Conservation (phyloP, 305 asterid species). For the Nicotiana rustica region DNA sequence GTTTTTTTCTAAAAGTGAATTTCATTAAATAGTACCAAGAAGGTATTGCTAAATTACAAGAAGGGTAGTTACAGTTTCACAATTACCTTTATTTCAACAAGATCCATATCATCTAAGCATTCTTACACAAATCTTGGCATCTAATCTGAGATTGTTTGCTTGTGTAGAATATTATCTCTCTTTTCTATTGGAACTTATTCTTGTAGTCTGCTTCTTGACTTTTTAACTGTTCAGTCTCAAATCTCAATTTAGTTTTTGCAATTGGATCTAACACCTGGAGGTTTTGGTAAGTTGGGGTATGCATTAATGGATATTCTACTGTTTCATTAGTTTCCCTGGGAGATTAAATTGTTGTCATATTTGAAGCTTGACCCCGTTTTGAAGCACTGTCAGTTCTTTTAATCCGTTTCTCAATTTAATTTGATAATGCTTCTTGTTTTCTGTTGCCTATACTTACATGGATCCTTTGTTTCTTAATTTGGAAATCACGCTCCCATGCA, state of each 20-base stretch:
- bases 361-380: not conserved
- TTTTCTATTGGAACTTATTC: not conserved
- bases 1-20: too few relatives aligned
- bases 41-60: too few relatives aligned
- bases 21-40: too few relatives aligned
- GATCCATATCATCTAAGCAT: too few relatives aligned
- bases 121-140: not conserved
- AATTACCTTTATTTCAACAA: too few relatives aligned
- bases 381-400: not conserved
- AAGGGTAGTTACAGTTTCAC: too few relatives aligned
- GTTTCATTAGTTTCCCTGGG: not conserved
- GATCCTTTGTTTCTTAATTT: not conserved
- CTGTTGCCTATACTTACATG: not conserved
- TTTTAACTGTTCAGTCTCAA: constrained; percentile 10
- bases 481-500: not conserved
- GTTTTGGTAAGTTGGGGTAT: not conserved
- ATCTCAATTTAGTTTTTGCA: not conserved
- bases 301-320: not conserved
- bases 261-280: constrained; percentile 4
- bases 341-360: constrained; percentile 7
- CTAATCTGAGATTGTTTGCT: not conserved
- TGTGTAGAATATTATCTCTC: not conserved
- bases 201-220: not conserved
- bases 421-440: not conserved
- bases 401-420: not conserved